Percentiles rank a stretch among this genome's conserved stretches.
Conservation (phyloP, 148 eudicot genomes). For the Oxyria digyna region DNA sequence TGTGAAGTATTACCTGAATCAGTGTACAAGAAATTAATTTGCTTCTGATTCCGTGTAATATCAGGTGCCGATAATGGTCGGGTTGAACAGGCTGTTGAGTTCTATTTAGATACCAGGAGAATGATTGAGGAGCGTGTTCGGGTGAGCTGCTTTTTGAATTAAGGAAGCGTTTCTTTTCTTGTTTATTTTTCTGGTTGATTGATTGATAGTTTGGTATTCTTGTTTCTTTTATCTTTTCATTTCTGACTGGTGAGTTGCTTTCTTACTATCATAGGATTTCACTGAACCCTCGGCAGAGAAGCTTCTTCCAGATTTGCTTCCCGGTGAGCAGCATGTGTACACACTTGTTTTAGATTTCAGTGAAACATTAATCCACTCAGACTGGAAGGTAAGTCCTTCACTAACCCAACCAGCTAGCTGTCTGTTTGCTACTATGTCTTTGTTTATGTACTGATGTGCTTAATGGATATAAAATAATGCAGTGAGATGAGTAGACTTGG, state of each 20-base stretch:
- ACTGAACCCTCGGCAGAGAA: slow-evolving; percentile 82
- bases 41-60: slow-evolving; percentile 19
- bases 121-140: slow-evolving; percentile 28
- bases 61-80: too few relatives aligned
- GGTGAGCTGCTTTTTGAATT: slow-evolving; percentile 14
- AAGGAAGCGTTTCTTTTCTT: neutral
- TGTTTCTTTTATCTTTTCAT: slow-evolving; percentile 7
- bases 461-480: neutral
- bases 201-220: neutral
- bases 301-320: slow-evolving; percentile 92
- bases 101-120: slow-evolving; percentile 27
- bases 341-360: slow-evolving; percentile 84
- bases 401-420: neutral
- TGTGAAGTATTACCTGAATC: too few relatives aligned
- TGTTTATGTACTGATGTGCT: slow-evolving; percentile 3
- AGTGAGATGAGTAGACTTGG: neutral
- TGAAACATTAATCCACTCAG: slow-evolving; percentile 84
- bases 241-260: neutral
- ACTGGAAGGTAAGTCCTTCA: slow-evolving; percentile 45
- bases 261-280: slow-evolving; percentile 39
- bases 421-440: neutral
- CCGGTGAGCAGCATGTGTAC: slow-evolving; percentile 59
- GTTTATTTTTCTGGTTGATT: neutral
- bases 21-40: neutral
- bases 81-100: slow-evolving; percentile 25